Evolutionary conservation across 140 eudicot species (phyloP), one percentile per base, ranked within the genome.

Genomic region (Stevia rebaudiana): DNA sequence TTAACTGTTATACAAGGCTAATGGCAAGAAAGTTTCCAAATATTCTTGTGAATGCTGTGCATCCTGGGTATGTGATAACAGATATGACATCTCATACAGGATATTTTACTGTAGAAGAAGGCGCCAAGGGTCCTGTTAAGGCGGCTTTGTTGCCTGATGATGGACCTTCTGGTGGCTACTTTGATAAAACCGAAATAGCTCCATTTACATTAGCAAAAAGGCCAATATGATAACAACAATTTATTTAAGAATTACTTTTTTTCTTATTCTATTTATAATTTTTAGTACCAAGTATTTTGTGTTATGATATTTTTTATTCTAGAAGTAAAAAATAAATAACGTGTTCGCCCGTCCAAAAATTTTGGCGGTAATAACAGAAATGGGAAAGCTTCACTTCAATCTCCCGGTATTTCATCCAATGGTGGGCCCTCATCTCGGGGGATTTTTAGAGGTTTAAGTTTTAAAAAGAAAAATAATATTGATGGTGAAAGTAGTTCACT

Each of bases 401-500:
- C 88, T 74, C 90, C 86, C 39, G 61, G 79, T 61, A 53, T 73
- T 35, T 56, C 70, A 25, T 74, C 79, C 48, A 82, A 63, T 35
- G 75, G 79, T 31, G 78, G 64, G 65, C 48, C 90, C 5, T 72
- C 97, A 17, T 44, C 94, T 17, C 73, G 78, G 25, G 78, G 89
- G n/a, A 70, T 81, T 70, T 70, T 91, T 23, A 80, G 79, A 21
- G 87, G 87, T 33, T 71, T 87, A 63, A 88, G 98, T 76, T 84
- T 87, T 49, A 91, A 91, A 64, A 91, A 72, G 74, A 82, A 75
- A 61, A 71, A 25, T 30, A 61, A 55, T 25, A 51, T 74, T 6
- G 80, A 87, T 7, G 86, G 85, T 50, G 96, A 84, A 79, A 87
- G 79, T 73, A 84, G 88, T 70, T 83, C 81, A 49, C 98, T 91